Evolutionary conservation across 2,329 filamentous ascomycete species (phyloP), one percentile per base, ranked within the genome.

Genomic region (Clarireedia hainanense): DNA sequence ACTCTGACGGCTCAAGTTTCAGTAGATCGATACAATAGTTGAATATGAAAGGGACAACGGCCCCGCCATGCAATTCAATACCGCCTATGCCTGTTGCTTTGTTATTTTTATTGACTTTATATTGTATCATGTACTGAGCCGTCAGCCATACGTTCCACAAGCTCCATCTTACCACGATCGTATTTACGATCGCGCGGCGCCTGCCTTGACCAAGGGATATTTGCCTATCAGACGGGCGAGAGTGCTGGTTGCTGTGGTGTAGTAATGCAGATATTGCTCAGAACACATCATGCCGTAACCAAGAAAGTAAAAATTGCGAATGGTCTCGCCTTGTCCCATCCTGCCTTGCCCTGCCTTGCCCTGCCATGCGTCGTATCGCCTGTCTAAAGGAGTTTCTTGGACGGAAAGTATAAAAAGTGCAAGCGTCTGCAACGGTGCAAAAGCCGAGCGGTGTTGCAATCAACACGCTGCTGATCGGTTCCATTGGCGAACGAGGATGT

Each of bases 341-440:
- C 20, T 20, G 20, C 20, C 20, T 20, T 20, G 20, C 20, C 20
- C 20, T 20, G 20, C 20, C 20, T 20, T 20, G 20, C 37, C 23
- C 43, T 17, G 9, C 37, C 51, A 36, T 55, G 52, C 24, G 39
- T 46, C 55, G 50, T 34, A 12, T 12, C 30, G 34, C 43, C 48
- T 50, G 48, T 24, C 48, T 30, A 17, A 52, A 56, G 43, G 24
- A 48, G 34, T 52, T 45, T 34, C 30, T 9, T 43, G 45, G 27
- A 24, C 62, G 57, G 56, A 61, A 60, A 47, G 59, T 54, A 58
- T 60, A 24, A 52, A 34, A 43, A 43, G 23, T 58, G 57, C 58
- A 57, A 48, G 53, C 55, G 56, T 60, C 59, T 61, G 60, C 60
- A 61, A 55, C 55, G 60, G 58, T 55, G 50, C 53, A 52, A 55